Base-by-base conservation (phyloP, 2,329 filamentous ascomycete species). In the Dactylellina haptotyla region DNA sequence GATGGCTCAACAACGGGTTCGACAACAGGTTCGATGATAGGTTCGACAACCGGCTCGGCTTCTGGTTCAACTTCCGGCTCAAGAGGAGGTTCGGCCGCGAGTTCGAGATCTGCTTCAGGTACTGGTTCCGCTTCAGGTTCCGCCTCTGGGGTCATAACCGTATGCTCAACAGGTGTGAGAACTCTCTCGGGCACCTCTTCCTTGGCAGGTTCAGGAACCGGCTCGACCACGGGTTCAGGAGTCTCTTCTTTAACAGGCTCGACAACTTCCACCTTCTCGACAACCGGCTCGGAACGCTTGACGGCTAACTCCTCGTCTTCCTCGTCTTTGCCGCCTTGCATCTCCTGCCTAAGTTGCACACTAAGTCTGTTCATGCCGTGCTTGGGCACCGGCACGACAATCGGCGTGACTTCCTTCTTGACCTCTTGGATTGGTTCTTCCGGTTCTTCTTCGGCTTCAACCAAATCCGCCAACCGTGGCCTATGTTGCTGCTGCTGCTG, bases 301-400 rank as follows among this genome's bases (percentile, higher is more conserved):
- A 54, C 43, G 8, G 43, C 63, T 45, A n/a, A n/a, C n/a, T 75
- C 74, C 23, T 70, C 75, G 26, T 76, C 70, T 2, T 67, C 75
- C 28, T 78, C 77, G n/a, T 76, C 75, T 64, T 77, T 75, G 41
- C 75, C 70, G 8, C 76, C 75, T 39, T 78, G 76, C 53, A 77
- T 77, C 43, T 78, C 77, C 45, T 78, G 75, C 41, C 77, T 75
- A 9, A 78, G 62, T 23, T 76, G 71, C n/a, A 78, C 72, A 25
- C 77, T 78, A 32, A 78, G 45, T 50, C 77, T 74, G 53, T 78
- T 76, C 69, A 73, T 77, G 4, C 76, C 76, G 61, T 78, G 77
- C 58, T 77, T 76, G 4, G 77, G 77, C 18, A 78, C 76, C 4
- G 77, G 77, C n/a, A 77, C 76, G 25, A 77, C 75, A 18, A 77